These are phyloP conservation scores for Podospora pseudocomata DNA, from an alignment of 495 filamentous ascomycete genomes.

Conservation along the genomic window DNA sequence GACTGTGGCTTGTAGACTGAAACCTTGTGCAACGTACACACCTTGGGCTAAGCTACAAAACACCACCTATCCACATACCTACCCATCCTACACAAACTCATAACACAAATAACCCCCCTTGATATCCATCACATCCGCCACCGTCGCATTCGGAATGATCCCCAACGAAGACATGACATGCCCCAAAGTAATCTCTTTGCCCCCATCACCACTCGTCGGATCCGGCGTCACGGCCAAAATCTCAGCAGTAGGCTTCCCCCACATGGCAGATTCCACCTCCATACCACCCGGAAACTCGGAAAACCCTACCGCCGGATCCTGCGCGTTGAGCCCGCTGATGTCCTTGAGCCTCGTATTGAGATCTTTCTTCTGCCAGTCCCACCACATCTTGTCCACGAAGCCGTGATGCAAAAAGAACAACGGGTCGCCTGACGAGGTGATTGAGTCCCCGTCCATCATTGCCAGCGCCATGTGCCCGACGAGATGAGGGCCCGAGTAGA, in stretches of 20 bases:
- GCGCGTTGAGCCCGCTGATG: slow-evolving; percentile 14
- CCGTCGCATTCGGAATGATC: slow-evolving; percentile 23
- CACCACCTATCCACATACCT: not conserved
- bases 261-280: slow-evolving; percentile 16
- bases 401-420: slow-evolving; percentile 50
- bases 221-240: slow-evolving; percentile 21
- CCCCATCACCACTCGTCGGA: slow-evolving; percentile 9
- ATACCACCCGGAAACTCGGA: slow-evolving; percentile 20
- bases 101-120: slow-evolving; percentile 37
- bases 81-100: slow-evolving; percentile 23
- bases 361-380: slow-evolving; percentile 44
- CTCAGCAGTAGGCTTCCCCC: slow-evolving; percentile 14
- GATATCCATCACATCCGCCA: slow-evolving; percentile 40
- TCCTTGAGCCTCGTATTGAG: slow-evolving; percentile 22
- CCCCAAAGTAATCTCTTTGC: slow-evolving; percentile 7
- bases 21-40: too few relatives aligned
- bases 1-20: too few relatives aligned
- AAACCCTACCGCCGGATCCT: slow-evolving; percentile 18
- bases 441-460: slow-evolving; percentile 22
- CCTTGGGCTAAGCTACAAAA: too few relatives aligned
- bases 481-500: slow-evolving; percentile 21
- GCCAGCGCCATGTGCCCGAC: slow-evolving; percentile 20
- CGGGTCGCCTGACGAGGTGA: slow-evolving; percentile 41
- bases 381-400: slow-evolving; percentile 50
- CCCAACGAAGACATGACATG: slow-evolving; percentile 25